A percentile compares a stretch with the other conserved stretches of the same genome.
Conservation (phyloP, 805 yeast genomes). For the Saccharomycodes ludwigii region DNA sequence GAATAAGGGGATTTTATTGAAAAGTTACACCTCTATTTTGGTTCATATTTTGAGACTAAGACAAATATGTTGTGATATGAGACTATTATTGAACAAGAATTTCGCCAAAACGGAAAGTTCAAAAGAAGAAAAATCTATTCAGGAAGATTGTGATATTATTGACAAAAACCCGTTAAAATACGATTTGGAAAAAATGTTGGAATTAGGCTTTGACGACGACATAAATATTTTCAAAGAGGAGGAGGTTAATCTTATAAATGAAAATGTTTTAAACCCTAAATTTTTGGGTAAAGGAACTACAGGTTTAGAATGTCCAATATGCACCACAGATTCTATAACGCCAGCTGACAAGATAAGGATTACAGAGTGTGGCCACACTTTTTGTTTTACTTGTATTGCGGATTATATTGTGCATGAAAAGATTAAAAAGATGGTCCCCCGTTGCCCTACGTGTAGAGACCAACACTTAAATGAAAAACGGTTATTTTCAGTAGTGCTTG, state of each 20-base stretch:
- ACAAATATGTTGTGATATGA: conserved; percentile 80
- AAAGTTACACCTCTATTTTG: conserved; percentile 64
- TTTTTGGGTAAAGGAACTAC: conserved; percentile 23
- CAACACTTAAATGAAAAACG: conserved; percentile 37
- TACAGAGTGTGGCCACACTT: conserved; percentile 71
- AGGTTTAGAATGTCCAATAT: conserved; percentile 70
- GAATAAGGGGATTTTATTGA: conserved; percentile 53
- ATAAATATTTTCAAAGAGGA: too few relatives aligned
- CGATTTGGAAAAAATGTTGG: conserved; percentile 9
- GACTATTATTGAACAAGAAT: conserved; percentile 23
- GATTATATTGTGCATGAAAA: conserved; percentile 66
- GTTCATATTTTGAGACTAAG: conserved; percentile 75
- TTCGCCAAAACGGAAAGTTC: conserved; percentile 2
- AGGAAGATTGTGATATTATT: too few relatives aligned
- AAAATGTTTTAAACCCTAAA: conserved; percentile 14
- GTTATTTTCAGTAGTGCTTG: conserved; percentile 23
- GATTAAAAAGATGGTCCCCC: conserved; percentile 29
- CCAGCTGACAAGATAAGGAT: conserved; percentile 40
- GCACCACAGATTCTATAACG: conserved; percentile 57
- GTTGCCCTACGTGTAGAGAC: conserved; percentile 76
- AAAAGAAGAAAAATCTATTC: conserved; percentile 1
- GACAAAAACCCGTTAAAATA: too few relatives aligned
- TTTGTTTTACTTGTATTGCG: conserved; percentile 59
- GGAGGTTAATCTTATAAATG: too few relatives aligned
- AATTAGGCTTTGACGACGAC: too few relatives aligned